These are phyloP conservation scores for Trametes sanguinea DNA, from an alignment of 768 basidiomycete species.

Conservation along the genomic window DNA sequence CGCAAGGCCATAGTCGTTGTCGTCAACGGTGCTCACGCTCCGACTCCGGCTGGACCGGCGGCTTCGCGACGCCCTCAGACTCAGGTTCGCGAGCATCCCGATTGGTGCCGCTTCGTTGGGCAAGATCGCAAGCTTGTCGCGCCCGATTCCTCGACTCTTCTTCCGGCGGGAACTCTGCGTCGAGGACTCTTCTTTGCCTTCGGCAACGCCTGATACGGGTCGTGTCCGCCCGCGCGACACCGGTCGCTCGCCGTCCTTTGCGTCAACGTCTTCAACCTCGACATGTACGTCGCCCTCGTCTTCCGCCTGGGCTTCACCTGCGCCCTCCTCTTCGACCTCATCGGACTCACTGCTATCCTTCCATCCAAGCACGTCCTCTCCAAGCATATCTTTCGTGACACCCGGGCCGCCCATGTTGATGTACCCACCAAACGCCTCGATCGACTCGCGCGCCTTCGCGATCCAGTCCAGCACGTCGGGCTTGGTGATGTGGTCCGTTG, in stretches of 20 bases:
- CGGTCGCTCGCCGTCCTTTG: conserved; percentile 29
- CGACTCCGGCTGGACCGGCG: conserved; percentile 27
- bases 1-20: conserved; percentile 64
- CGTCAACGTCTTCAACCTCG: conserved; percentile 36
- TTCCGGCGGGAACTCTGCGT: conserved; percentile 22
- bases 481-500: conserved; percentile 37
- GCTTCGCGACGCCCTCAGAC: conserved; percentile 43
- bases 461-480: conserved; percentile 79
- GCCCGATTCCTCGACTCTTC: conserved; percentile 25
- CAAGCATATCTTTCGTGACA: conserved; percentile 52
- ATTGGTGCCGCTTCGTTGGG: conserved; percentile 67
- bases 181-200: conserved; percentile 1
- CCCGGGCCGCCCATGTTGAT: conserved; percentile 62
- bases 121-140: conserved; percentile 53
- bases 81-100: conserved; percentile 73
- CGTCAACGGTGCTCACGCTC: conserved; percentile 39
- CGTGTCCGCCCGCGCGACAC: conserved; percentile 17
- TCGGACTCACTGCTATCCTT: conserved; percentile 37
- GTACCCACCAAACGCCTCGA: conserved; percentile 67
- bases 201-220: not conserved
- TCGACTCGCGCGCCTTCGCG: conserved; percentile 65
- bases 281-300: conserved; percentile 30
- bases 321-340: conserved; percentile 23
- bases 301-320: not conserved
- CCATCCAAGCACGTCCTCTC: conserved; percentile 44